Evolutionary conservation across 371 early-diverging fungal genomes (phyloP), one percentile per base, ranked within the genome.

Genomic region (Mortierella sp.): DNA sequence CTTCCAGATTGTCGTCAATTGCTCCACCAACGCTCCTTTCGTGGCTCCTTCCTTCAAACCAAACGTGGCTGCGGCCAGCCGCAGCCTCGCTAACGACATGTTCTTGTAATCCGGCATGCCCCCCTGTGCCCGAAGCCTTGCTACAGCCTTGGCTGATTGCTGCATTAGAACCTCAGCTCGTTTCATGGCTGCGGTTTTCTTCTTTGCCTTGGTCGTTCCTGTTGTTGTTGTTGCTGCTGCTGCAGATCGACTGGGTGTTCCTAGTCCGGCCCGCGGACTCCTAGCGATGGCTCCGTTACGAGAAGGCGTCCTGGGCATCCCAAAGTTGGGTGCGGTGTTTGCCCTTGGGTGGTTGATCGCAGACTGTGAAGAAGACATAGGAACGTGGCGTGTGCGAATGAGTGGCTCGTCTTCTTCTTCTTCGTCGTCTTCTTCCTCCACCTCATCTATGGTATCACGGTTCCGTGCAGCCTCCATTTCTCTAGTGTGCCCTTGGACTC

Each of bases 1-100:
- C 44, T 63, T 41, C 68, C 68, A 74, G 4, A 74, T 58, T 9
- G 43, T 49, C 14, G 54, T 60, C 45, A 74, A n/a, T 29, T 74
- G 63, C 13, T 68, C 60, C 2, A 64, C 58, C 51, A 68, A 21
- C 29, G 43, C 6, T 17, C 19, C 19, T 44, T 68, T 34, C 34
- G 34, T 74, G 8, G 4, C 47, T 3, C n/a, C 53, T 19, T 60
- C 39, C 28, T 67, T 67, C 16, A 74, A 49, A 6, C 76, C 76
- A 54, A 74, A 74, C 0, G 68, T 60, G 9, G 47, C 44, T 1
- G 68, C 68, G 7, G 50, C 51, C 28, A 63, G n/a, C 9, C 68
- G 63, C 44, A 74, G 31, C 12, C 60, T 59, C 10, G 60, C 28
- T 31, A 74, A 13, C 2, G 68, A 56, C 76, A 74, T 74, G 19